Conservation (phyloP, 1,284 basidiomycete species). For the Tilletia caries region DNA sequence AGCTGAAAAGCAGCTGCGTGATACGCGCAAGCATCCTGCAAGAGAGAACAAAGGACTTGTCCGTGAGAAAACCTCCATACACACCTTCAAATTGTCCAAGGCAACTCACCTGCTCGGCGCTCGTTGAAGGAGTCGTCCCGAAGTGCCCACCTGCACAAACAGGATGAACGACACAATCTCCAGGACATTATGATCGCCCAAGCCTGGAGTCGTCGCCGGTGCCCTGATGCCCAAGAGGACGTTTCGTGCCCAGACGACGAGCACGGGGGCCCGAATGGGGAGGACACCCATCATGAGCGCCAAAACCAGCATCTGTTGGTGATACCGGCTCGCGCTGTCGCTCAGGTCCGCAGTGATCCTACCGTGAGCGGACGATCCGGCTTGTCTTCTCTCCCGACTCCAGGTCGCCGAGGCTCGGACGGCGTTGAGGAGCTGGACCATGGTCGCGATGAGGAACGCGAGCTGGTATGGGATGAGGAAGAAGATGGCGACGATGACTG, state of each 20-base stretch:
- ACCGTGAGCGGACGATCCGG: background rate
- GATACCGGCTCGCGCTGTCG: slow-evolving; percentile 57
- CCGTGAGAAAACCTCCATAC: background rate
- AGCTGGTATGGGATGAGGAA: slow-evolving; percentile 83
- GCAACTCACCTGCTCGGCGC: slow-evolving; percentile 17
- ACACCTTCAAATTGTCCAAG: no score
- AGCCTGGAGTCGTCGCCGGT: slow-evolving; percentile 21
- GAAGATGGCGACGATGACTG: slow-evolving; percentile 68
- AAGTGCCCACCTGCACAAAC: slow-evolving; percentile 53
- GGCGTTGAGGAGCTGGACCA: slow-evolving; percentile 64
- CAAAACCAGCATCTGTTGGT: slow-evolving; percentile 60
- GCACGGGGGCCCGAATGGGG: slow-evolving; percentile 72
- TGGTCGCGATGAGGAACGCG: slow-evolving; percentile 75
- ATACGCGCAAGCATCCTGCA: slow-evolving; percentile 13
- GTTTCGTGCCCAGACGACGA: slow-evolving; percentile 87
- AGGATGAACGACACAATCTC: slow-evolving; percentile 67
- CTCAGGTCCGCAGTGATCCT: slow-evolving; percentile 18
- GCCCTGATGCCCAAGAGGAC: slow-evolving; percentile 50
- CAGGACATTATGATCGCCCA: slow-evolving; percentile 67
- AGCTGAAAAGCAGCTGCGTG: slow-evolving; percentile 13
- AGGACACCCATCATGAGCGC: slow-evolving; percentile 78
- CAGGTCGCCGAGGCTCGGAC: slow-evolving; percentile 25
- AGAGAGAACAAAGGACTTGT: background rate
- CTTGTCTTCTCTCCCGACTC: background rate
- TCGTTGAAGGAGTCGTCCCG: slow-evolving; percentile 25